phyloP scores from a whole-genome alignment of 2,329 filamentous ascomycete species.

The Trichoderma sp. region DNA sequence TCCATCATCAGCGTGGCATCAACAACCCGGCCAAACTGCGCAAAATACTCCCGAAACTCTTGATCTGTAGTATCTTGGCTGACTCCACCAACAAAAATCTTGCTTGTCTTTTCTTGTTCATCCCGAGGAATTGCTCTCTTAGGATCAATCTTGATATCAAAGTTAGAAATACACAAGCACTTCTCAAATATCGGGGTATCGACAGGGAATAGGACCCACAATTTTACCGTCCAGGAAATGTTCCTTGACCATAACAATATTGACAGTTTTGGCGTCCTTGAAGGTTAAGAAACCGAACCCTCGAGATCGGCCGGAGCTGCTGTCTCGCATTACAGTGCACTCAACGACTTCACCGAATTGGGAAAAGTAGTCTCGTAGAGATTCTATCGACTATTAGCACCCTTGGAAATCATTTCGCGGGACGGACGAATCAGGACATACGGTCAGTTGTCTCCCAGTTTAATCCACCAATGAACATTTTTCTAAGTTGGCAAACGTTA shows the following conservation, averaged over 20 bases:
- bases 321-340: constrained; percentile 99
- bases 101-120: constrained; percentile 96
- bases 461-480: constrained; percentile 99
- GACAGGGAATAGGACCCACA: constrained; percentile 59
- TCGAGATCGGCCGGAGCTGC: constrained; percentile 87
- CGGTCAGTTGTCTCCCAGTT: constrained; percentile 99
- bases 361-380: constrained; percentile 93
- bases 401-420: constrained; percentile 26
- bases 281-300: constrained; percentile 98
- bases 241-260: constrained; percentile 99
- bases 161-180: constrained; percentile 34
- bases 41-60: constrained; percentile 96
- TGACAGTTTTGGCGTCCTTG: constrained; percentile 95
- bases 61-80: constrained; percentile 96
- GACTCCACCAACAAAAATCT: constrained; percentile 98
- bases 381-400: constrained; percentile 64
- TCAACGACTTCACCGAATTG: constrained; percentile 97
- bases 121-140: constrained; percentile 97
- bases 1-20: constrained; percentile 99
- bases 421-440: constrained; percentile 55
- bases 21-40: constrained; percentile 92
- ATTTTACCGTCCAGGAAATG: constrained; percentile 98
- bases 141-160: constrained; percentile 77
- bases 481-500: constrained; percentile 59
- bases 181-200: background rate